Conservation (phyloP, 2,329 filamentous ascomycete species). For the Geosmithia putterillii region DNA sequence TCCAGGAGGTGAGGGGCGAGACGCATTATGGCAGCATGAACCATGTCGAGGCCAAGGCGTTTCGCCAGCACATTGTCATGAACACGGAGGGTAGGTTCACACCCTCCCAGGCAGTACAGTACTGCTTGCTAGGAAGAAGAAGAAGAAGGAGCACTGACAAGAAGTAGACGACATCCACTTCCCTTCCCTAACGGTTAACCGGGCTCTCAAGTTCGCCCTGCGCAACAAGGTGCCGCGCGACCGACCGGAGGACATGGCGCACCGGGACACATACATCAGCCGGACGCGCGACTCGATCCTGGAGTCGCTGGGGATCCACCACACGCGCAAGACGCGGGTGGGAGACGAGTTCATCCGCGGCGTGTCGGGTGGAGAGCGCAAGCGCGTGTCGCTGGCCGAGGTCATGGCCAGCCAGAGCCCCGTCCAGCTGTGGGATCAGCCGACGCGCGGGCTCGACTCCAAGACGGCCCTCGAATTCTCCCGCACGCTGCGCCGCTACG, state of each 20-base stretch:
- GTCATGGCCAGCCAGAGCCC: slow-evolving; percentile 28
- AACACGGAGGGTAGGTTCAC: slow-evolving; percentile 13
- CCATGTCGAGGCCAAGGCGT: slow-evolving; percentile 10
- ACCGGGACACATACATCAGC: slow-evolving; percentile 15
- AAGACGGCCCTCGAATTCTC: slow-evolving; percentile 60
- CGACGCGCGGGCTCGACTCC: slow-evolving; percentile 55
- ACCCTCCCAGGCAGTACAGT: background rate
- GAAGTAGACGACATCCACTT: slow-evolving; percentile 43
- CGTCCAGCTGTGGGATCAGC: slow-evolving; percentile 55
- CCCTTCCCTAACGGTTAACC: slow-evolving; percentile 50
- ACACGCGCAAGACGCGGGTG: slow-evolving; percentile 51
- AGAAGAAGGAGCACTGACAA: slow-evolving; percentile 1
- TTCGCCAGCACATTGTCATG: slow-evolving; percentile 16
- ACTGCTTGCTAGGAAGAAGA: too few species aligned
- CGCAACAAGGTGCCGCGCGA: slow-evolving; percentile 48
- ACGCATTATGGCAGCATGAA: slow-evolving; percentile 13
- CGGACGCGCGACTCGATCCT: slow-evolving; percentile 19
- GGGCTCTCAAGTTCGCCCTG: slow-evolving; percentile 52
- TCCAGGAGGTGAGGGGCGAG: slow-evolving; percentile 13
- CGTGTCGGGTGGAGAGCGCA: slow-evolving; percentile 49
- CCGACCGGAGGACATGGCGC: slow-evolving; percentile 23
- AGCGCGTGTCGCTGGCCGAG: slow-evolving; percentile 61
- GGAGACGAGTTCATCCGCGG: slow-evolving; percentile 51
- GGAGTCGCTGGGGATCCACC: slow-evolving; percentile 51
- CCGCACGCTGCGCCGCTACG: slow-evolving; percentile 45